A percentile compares a stretch with the other conserved stretches of the same genome.
Evolutionary conservation across 176 grass and related monocot genomes (phyloP).

Genomic region (Zea luxurians): DNA sequence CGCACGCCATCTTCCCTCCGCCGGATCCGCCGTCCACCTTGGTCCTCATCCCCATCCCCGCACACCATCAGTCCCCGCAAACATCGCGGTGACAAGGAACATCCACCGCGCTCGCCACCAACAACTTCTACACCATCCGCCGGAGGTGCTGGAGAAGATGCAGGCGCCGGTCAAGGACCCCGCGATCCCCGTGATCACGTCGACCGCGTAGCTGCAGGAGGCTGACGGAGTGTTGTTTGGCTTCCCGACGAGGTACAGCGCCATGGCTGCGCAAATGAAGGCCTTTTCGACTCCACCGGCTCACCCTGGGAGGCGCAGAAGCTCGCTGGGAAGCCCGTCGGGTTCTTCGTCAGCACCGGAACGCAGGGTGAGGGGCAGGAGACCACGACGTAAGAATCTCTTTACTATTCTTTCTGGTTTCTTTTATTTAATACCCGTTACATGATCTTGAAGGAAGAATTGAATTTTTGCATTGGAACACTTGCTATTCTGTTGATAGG

Average conservation of each 20-base stretch:
- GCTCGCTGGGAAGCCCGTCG: slow-evolving; percentile 73
- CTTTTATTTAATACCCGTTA: neutral
- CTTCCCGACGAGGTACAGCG: slow-evolving; percentile 76
- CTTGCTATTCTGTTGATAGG: neutral
- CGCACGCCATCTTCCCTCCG: too few relatives aligned
- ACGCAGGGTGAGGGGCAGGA: slow-evolving; percentile 86
- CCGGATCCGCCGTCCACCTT: too few relatives aligned
- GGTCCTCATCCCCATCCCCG: too few relatives aligned
- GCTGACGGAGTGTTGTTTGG: slow-evolving; percentile 76
- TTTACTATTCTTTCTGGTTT: neutral
- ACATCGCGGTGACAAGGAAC: too few relatives aligned
- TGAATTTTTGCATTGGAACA: neutral
- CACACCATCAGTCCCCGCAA: too few relatives aligned
- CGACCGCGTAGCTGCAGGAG: slow-evolving; percentile 60
- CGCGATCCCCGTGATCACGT: slow-evolving; percentile 46
- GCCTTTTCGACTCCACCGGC: slow-evolving; percentile 82
- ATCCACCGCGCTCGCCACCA: too few relatives aligned
- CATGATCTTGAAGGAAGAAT: neutral
- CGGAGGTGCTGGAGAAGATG: slow-evolving; percentile 77
- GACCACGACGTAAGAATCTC: slow-evolving; percentile 73
- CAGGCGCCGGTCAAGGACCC: slow-evolving; percentile 67
- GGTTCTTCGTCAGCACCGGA: slow-evolving; percentile 84
- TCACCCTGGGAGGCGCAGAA: slow-evolving; percentile 69
- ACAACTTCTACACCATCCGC: neutral
- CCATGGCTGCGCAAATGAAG: slow-evolving; percentile 95